These are phyloP conservation scores for Stereum hirsutum DNA, from an alignment of 1,284 basidiomycete species.

Conservation along the genomic window DNA sequence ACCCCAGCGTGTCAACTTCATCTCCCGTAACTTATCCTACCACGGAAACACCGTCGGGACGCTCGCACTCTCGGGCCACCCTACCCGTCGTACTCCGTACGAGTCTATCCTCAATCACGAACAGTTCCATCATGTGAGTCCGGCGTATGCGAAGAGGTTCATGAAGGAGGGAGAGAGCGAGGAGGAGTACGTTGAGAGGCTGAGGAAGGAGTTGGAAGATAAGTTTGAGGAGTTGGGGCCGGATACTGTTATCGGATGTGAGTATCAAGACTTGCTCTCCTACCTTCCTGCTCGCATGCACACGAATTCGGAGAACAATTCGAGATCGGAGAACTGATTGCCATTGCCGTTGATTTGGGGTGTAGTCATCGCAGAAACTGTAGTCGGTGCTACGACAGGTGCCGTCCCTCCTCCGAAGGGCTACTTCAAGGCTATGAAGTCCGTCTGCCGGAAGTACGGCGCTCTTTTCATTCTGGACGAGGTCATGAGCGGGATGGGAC, in stretches of 20 bases:
- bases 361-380: slow-evolving; percentile 74
- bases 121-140: slow-evolving; percentile 74
- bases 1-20: slow-evolving; percentile 64
- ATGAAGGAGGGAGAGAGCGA: slow-evolving; percentile 60
- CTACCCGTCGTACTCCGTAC: slow-evolving; percentile 58
- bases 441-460: slow-evolving; percentile 81
- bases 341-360: neutral
- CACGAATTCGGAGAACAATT: no score
- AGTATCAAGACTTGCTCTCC: slow-evolving; percentile 15
- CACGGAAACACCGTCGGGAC: slow-evolving; percentile 79
- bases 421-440: slow-evolving; percentile 78
- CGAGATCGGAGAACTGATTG: no score
- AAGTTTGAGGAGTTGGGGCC: slow-evolving; percentile 78
- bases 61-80: slow-evolving; percentile 58
- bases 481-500: slow-evolving; percentile 82
- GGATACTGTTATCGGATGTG: slow-evolving; percentile 72
- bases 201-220: slow-evolving; percentile 72
- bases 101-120: slow-evolving; percentile 49
- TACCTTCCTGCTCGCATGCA: no score
- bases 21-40: slow-evolving; percentile 71
- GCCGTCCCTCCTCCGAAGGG: slow-evolving; percentile 68
- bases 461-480: slow-evolving; percentile 85
- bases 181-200: slow-evolving; percentile 66
- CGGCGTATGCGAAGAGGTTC: slow-evolving; percentile 79
- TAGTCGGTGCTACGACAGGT: slow-evolving; percentile 78